Base-by-base conservation (phyloP, 2,329 filamentous ascomycete species). In the Ophiostoma pallidulum region DNA sequence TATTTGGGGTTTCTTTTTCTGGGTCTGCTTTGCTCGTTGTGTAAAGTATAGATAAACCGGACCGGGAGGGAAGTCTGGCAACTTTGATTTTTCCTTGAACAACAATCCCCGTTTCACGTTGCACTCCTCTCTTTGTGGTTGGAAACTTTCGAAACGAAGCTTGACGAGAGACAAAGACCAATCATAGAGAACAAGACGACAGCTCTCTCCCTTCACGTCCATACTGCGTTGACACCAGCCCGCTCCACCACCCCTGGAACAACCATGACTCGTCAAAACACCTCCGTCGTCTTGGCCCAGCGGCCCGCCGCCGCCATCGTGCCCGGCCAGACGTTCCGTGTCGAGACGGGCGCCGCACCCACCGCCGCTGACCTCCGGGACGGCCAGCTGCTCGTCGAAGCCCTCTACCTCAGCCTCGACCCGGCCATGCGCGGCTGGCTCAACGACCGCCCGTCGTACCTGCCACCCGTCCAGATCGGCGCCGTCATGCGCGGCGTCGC, bases 351-450 rank as follows among this genome's bases (percentile, higher is more conserved):
- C 1, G 67, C 74, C 2, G 68, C 75, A 4, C 75, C 75, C 56
- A 65, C 71, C 8, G 66, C 69, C 18, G 64, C 65, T 28, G 62
- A 65, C 44, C 58, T 66, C n/a, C 67, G 75, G 56, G 67, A 72
- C 64, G 75, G 75, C 53, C 65, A 80, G 55, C 64, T 82, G 38
- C 65, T 82, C 5, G 56, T 68, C 35, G 64, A 68, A 53, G 54
- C 59, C 1, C 56, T 77, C 42, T 81, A 80, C 54, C 66, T 81
- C 31, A 75, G 72, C 32, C 66, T 82, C 32, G 78, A 82, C 60
- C 78, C 78, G 0, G 76, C 78, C 0, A 81, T 82, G 78, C 71
- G 78, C 50, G 74, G 75, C 53, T 80, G 77, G 76, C 61, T 82
- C 19, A 80, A 72, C 49, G 64, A 57, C 39, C n/a, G 26, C n/a